A percentile compares a stretch with the other conserved stretches of the same genome.
Evolutionary conservation across 345 rosid genomes (phyloP).

Genomic region (Acer yangbiense): DNA sequence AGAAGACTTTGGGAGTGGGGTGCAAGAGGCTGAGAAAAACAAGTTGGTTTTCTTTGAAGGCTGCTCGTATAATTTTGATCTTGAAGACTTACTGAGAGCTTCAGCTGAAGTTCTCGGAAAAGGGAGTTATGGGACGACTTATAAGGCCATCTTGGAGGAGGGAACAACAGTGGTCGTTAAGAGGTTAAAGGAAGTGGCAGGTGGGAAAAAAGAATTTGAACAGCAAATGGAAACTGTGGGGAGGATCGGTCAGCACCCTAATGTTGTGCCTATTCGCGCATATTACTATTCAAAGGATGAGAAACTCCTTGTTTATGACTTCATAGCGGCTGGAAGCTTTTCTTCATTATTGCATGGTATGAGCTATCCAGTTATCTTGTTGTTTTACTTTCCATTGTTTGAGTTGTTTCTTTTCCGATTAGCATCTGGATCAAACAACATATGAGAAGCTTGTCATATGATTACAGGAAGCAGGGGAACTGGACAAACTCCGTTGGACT

Average conservation of each 20-base stretch:
- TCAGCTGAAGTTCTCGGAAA: conserved; percentile 97
- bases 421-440: background rate
- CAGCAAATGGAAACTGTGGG: conserved; percentile 89
- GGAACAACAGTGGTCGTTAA: conserved; percentile 87
- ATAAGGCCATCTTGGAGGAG: conserved; percentile 90
- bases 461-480: conserved; percentile 51
- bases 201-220: conserved; percentile 87
- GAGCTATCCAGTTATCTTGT: conserved; percentile 8
- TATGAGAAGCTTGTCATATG: background rate
- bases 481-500: conserved; percentile 55
- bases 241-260: conserved; percentile 66
- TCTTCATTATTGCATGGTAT: conserved; percentile 73
- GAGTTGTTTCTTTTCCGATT: background rate
- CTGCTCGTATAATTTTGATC: conserved; percentile 72
- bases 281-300: conserved; percentile 94
- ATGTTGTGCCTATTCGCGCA: conserved; percentile 86
- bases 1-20: conserved; percentile 93
- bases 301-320: conserved; percentile 87
- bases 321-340: conserved; percentile 65
- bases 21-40: conserved; percentile 95
- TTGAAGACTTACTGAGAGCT: conserved; percentile 90
- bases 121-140: conserved; percentile 92
- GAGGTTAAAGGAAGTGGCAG: conserved; percentile 75
- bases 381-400: background rate
- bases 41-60: conserved; percentile 94